Conservation (phyloP, 2,329 filamentous ascomycete genomes). For the Nemania sp. region DNA sequence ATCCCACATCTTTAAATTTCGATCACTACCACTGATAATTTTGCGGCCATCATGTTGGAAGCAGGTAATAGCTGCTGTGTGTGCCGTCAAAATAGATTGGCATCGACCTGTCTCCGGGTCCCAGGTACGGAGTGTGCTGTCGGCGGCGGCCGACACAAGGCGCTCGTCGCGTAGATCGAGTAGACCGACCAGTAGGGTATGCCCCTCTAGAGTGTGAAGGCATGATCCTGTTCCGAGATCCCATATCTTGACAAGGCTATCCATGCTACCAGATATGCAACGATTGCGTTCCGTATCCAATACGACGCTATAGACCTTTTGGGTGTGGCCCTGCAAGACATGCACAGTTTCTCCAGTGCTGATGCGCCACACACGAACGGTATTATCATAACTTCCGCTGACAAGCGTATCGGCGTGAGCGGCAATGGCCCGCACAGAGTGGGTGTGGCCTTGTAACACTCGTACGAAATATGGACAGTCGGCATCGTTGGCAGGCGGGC, state of each 20-base stretch:
- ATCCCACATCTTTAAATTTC: conserved; percentile 98
- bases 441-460: conserved; percentile 80
- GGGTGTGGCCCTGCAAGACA: conserved; percentile 79
- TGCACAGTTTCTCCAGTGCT: conserved; percentile 90
- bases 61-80: conserved; percentile 96
- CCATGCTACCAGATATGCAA: conserved; percentile 98
- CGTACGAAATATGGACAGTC: conserved; percentile 96
- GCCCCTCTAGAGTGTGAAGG: conserved; percentile 88
- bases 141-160: conserved; percentile 91
- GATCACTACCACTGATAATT: conserved; percentile 93
- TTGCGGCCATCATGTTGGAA: conserved; percentile 98
- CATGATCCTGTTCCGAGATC: conserved; percentile 84
- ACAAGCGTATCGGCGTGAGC: conserved; percentile 95
- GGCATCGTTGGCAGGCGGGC: conserved; percentile 70
- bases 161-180: conserved; percentile 87
- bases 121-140: conserved; percentile 95
- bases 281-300: conserved; percentile 88
- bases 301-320: conserved; percentile 97
- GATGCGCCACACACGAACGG: conserved; percentile 95
- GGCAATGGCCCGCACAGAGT: conserved; percentile 94
- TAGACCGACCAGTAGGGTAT: conserved; percentile 87
- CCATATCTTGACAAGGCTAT: conserved; percentile 97
- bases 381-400: conserved; percentile 94
- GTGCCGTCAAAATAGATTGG: conserved; percentile 85
- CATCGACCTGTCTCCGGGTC: conserved; percentile 91